phyloP scores from a whole-genome alignment of 805 yeast species.

The Candida bentonensis region DNA sequence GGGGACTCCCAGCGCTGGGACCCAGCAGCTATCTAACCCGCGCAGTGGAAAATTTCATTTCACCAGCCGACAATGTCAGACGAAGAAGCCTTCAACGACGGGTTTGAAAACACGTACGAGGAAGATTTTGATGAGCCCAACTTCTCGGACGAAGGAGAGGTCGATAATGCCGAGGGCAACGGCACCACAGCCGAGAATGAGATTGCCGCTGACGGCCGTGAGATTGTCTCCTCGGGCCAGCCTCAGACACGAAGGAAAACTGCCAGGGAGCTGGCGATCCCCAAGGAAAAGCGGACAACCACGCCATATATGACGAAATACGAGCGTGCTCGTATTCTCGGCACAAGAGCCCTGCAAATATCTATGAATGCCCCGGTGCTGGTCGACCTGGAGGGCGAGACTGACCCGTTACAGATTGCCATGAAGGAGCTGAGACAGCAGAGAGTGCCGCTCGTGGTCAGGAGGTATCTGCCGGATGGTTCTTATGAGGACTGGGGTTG shows the following conservation, averaged over 20 bases:
- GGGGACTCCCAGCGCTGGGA: not conserved
- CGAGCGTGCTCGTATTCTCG: constrained; percentile 94
- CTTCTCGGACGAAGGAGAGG: constrained; percentile 58
- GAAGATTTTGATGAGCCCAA: constrained; percentile 82
- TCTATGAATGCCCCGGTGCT: constrained; percentile 97
- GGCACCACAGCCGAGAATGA: constrained; percentile 28
- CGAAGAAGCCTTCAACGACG: constrained; percentile 35
- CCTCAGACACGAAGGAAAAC: constrained; percentile 39
- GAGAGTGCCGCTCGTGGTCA: constrained; percentile 86
- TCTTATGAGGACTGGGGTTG: constrained; percentile 98
- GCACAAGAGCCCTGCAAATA: constrained; percentile 94
- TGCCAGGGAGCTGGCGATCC: constrained; percentile 69
- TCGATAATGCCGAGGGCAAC: constrained; percentile 28
- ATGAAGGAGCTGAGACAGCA: constrained; percentile 91
- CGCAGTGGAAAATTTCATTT: not conserved
- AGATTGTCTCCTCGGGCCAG: constrained; percentile 55
- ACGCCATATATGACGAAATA: constrained; percentile 99
- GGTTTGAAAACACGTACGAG: constrained; percentile 23
- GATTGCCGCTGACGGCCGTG: constrained; percentile 56
- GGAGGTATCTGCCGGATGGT: constrained; percentile 95
- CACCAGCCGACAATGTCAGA: not conserved
- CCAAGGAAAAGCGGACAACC: constrained; percentile 78
- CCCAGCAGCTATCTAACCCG: not conserved
- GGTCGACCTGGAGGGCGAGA: constrained; percentile 97
- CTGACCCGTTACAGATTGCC: constrained; percentile 96